Conservation (phyloP, 1,284 basidiomycete species). For the Macrocystidia cucumis region DNA sequence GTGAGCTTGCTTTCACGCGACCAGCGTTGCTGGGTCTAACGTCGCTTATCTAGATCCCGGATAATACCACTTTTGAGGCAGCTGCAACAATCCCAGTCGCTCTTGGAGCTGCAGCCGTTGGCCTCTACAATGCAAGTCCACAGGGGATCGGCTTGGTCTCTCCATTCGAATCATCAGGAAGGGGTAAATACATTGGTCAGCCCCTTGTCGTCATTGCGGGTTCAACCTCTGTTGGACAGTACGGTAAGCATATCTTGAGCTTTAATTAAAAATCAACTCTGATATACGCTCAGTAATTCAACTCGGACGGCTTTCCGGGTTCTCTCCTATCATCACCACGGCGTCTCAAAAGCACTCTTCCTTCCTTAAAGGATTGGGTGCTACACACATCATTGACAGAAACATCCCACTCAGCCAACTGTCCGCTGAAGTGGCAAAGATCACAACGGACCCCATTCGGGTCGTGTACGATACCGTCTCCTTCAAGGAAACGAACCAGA, state of each 20-base stretch:
- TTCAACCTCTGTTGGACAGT: conserved; percentile 28
- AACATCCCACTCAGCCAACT: conserved; percentile 9
- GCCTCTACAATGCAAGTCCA: conserved; percentile 24
- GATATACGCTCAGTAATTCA: conserved; percentile 23
- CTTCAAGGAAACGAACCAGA: conserved; percentile 9
- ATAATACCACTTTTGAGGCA: conserved; percentile 35
- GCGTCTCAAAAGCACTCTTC: conserved; percentile 33
- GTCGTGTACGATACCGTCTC: conserved; percentile 27
- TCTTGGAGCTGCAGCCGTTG: conserved; percentile 27
- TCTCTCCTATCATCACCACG: conserved; percentile 40
- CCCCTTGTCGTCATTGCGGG: conserved; percentile 31
- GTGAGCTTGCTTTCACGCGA: conserved; percentile 16
- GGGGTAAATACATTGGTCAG: conserved; percentile 24
- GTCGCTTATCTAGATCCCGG: conserved; percentile 22
- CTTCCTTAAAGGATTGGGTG: conserved; percentile 39
- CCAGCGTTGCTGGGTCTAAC: neutral
- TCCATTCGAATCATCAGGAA: conserved; percentile 21
- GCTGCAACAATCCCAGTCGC: conserved; percentile 32
- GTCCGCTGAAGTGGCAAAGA: conserved; percentile 13
- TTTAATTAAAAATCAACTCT: neutral
- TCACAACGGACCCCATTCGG: conserved; percentile 16
- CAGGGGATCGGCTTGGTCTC: conserved; percentile 21
- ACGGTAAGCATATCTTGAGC: conserved; percentile 14
- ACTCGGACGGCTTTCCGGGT: conserved; percentile 38
- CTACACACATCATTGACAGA: conserved; percentile 37